A percentile compares a stretch with the other conserved stretches of the same genome.
phyloP scores from a whole-genome alignment of 495 filamentous ascomycete species.

The Talaromyces ruber region DNA sequence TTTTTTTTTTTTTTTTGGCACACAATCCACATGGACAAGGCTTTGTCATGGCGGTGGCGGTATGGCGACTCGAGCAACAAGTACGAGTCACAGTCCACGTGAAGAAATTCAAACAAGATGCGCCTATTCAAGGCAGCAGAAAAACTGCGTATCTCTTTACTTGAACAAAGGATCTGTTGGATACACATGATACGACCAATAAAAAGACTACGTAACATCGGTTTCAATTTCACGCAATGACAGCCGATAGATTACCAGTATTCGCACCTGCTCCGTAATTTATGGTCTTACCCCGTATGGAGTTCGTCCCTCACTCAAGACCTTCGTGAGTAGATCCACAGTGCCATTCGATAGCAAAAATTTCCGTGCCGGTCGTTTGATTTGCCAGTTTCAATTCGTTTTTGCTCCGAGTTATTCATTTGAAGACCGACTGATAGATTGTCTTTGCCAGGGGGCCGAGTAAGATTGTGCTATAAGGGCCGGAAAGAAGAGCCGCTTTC shows the following conservation, averaged over 20 bases:
- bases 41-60: neutral
- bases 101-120: neutral
- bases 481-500: neutral
- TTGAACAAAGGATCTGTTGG: neutral
- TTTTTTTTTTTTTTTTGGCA: neutral
- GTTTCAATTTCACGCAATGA: neutral
- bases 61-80: neutral
- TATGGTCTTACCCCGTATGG: neutral
- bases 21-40: neutral
- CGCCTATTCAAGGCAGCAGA: neutral
- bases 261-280: neutral
- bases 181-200: too few relatives aligned
- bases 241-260: neutral
- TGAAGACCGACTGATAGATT: neutral
- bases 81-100: neutral
- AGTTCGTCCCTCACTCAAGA: neutral
- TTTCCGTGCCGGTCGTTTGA: neutral
- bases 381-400: too few relatives aligned
- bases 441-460: neutral
- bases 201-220: too few relatives aligned
- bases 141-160: neutral
- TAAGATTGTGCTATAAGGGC: neutral
- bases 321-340: neutral
- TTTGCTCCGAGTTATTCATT: neutral
- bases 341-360: neutral